Conservation (phyloP, 2,329 filamentous ascomycete species). For the Cladorrhinum sp. region DNA sequence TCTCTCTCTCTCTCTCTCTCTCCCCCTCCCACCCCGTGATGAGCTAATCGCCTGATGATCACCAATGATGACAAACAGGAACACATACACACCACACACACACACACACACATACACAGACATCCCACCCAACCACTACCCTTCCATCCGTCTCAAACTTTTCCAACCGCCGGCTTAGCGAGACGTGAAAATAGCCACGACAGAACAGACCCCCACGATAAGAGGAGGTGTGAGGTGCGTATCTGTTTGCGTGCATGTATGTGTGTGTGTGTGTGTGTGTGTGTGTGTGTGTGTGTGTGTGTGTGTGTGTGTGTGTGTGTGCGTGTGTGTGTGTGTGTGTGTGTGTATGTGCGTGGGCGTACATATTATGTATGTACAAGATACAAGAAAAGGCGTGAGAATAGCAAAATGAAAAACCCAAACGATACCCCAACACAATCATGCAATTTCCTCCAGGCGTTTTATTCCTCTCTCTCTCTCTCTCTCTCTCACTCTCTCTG, state of each 20-base stretch:
- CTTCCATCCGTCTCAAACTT: too few species aligned
- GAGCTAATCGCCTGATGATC: not conserved
- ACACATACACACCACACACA: not conserved
- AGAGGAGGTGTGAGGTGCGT: not conserved
- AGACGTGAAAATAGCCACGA: not conserved
- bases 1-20: too few species aligned
- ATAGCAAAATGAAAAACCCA: constrained; percentile 5
- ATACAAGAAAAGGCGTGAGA: not conserved
- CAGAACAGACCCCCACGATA: not conserved
- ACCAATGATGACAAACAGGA: not conserved
- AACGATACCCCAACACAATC: constrained; percentile 3
- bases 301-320: not conserved
- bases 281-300: not conserved
- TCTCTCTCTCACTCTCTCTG: not conserved
- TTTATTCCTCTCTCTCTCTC: not conserved
- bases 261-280: not conserved
- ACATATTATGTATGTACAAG: not conserved
- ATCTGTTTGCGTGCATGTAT: not conserved
- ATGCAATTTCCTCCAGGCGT: constrained; percentile 10
- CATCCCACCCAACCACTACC: not conserved
- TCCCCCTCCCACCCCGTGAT: not conserved
- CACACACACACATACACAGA: not conserved
- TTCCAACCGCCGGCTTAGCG: not conserved
- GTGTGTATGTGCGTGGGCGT: not conserved
- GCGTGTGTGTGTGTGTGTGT: not conserved